phyloP scores from a whole-genome alignment of 305 asterid species.

The Rubia peregrina region DNA sequence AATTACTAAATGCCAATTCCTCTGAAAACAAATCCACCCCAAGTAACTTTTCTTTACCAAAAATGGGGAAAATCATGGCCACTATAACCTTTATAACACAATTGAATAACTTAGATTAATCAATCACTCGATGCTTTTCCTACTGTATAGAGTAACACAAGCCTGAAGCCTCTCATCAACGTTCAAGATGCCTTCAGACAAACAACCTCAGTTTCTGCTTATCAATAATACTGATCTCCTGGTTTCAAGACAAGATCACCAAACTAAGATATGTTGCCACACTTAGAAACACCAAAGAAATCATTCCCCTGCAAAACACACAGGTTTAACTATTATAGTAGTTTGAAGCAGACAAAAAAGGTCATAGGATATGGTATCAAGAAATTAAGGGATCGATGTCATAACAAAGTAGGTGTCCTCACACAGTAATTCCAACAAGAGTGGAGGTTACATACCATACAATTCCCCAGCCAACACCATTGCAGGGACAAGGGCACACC shows the following conservation, averaged over 20 bases:
- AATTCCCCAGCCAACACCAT: conserved; percentile 82
- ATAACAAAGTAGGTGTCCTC: neutral
- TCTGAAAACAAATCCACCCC: neutral
- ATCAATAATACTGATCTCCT: neutral
- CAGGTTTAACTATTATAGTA: neutral
- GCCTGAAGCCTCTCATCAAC: neutral
- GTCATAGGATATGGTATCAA: neutral
- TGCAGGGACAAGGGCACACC: conserved; percentile 90
- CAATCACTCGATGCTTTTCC: neutral
- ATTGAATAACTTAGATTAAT: too few species aligned
- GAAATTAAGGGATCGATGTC: too few species aligned
- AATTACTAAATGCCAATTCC: too few species aligned
- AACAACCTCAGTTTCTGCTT: neutral
- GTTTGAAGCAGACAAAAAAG: too few species aligned
- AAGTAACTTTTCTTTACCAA: neutral
- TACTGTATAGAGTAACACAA: neutral
- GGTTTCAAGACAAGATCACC: conserved; percentile 29
- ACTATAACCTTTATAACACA: too few species aligned
- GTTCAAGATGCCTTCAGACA: neutral
- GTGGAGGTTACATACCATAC: conserved; percentile 42
- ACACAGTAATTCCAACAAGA: neutral
- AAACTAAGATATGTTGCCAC: conserved; percentile 37
- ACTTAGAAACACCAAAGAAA: conserved; percentile 39
- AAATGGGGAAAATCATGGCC: neutral
- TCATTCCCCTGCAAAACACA: conserved; percentile 36